phyloP scores from a whole-genome alignment of 352 stramenopile species.

The Globisporangium iwayamae region DNA sequence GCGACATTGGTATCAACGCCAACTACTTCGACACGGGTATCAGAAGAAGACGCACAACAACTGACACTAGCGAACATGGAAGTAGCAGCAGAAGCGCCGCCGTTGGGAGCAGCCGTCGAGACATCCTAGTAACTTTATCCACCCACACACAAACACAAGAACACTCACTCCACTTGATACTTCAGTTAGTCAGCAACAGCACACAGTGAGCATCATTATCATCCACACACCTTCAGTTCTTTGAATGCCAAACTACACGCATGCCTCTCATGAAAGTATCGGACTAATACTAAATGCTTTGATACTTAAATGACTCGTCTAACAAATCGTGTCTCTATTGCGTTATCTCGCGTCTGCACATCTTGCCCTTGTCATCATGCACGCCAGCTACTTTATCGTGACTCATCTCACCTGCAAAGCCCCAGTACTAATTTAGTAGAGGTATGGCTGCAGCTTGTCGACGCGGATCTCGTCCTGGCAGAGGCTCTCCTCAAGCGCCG shows the following conservation, averaged over 20 bases:
- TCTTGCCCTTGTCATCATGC: too few species aligned
- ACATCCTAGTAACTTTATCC: not conserved
- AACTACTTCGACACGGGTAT: conserved; percentile 1
- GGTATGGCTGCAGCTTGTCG: conserved; percentile 69
- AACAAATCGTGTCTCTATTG: too few species aligned
- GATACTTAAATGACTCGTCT: too few species aligned
- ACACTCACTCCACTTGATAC: not conserved
- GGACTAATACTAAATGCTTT: too few species aligned
- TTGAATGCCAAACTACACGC: too few species aligned
- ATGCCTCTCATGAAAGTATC: too few species aligned
- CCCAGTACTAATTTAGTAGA: conserved; percentile 42
- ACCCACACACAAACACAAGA: not conserved
- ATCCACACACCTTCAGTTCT: too few species aligned
- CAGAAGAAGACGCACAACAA: conserved; percentile 2
- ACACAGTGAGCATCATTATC: too few species aligned
- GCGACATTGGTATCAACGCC: conserved; percentile 6
- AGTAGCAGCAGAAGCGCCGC: not conserved
- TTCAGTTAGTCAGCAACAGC: not conserved
- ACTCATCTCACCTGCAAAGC: not conserved
- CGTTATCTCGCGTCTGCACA: too few species aligned
- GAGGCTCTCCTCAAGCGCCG: conserved; percentile 67
- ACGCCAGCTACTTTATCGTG: not conserved
- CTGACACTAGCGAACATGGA: too few species aligned
- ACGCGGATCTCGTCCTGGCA: conserved; percentile 79
- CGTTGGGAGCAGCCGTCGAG: conserved; percentile 4